Evolutionary conservation across 1,139 yeast genomes (phyloP).

Genomic region (Suhomyces maxii): DNA sequence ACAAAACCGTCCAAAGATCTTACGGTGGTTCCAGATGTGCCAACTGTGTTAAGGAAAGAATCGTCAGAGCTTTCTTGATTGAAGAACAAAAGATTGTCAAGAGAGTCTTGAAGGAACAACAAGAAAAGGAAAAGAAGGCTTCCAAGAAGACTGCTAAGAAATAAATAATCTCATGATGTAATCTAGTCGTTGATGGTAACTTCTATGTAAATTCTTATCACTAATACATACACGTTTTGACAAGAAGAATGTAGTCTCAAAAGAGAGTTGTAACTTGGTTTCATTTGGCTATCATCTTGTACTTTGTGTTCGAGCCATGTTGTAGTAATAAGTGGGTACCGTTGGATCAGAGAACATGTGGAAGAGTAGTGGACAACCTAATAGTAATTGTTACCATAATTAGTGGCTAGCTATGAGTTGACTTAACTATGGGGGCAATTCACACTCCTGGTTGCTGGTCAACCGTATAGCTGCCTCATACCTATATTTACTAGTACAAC

Average conservation of each 20-base stretch:
- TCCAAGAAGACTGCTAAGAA: slow-evolving; percentile 46
- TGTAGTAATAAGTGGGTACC: no score
- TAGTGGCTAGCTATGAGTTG: no score
- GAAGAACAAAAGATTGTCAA: slow-evolving; percentile 99
- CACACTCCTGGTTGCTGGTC: no score
- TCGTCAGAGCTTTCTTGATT: slow-evolving; percentile 97
- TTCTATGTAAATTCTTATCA: slow-evolving; percentile 22
- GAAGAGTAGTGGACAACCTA: no score
- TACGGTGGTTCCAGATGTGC: slow-evolving; percentile 99
- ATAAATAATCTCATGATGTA: slow-evolving; percentile 25
- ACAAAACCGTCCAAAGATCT: slow-evolving; percentile 98
- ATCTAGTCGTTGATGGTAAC: slow-evolving; percentile 20
- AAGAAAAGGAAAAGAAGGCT: slow-evolving; percentile 76
- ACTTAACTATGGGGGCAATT: no score
- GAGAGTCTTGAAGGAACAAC: slow-evolving; percentile 96
- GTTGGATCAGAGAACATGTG: no score
- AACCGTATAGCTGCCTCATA: no score
- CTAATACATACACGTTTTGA: slow-evolving; percentile 20
- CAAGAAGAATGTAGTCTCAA: slow-evolving; percentile 1
- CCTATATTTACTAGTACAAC: no score
- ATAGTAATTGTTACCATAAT: no score
- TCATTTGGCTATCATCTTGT: no score
- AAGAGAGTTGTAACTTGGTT: neutral
- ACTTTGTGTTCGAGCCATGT: no score
- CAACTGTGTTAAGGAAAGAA: slow-evolving; percentile 97